A percentile compares a stretch with the other conserved stretches of the same genome.
These are phyloP conservation scores for Populus nigra DNA, from an alignment of 345 rosid genomes.

Conservation along the genomic window DNA sequence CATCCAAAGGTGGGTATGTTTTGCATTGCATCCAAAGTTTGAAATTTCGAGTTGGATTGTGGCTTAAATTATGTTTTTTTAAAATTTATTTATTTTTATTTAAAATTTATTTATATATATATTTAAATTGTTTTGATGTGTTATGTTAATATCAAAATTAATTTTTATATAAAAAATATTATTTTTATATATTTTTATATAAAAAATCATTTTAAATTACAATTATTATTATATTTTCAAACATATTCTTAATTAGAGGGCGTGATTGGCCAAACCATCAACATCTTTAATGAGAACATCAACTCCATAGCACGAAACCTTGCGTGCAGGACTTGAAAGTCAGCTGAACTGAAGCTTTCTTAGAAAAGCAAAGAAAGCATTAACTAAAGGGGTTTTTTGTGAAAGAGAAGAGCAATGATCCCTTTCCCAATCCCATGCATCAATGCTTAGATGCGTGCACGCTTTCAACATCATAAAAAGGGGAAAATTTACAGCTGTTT, in stretches of 20 bases:
- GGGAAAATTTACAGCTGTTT: background rate
- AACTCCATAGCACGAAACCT: background rate
- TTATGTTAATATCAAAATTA: too few relatives aligned
- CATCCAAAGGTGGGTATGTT: background rate
- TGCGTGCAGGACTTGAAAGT: background rate
- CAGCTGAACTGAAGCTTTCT: background rate
- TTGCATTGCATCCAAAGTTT: background rate
- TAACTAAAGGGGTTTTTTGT: background rate
- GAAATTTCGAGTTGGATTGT: too few relatives aligned
- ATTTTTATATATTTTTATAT: too few relatives aligned
- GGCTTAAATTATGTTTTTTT: too few relatives aligned
- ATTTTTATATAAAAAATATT: too few relatives aligned
- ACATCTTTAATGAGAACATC: background rate
- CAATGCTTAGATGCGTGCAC: constrained; percentile 7
- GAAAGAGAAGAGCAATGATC: background rate
- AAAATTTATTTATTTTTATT: too few relatives aligned
- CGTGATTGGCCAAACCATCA: background rate
- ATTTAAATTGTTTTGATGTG: too few relatives aligned
- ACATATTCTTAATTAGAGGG: background rate
- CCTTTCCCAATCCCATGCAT: background rate
- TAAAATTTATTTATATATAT: too few relatives aligned
- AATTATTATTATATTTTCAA: too few relatives aligned
- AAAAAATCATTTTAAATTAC: too few relatives aligned
- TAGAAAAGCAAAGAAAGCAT: constrained; percentile 5
- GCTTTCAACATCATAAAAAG: background rate